phyloP scores from a whole-genome alignment of 805 yeast species.

The Candida tammaniensis region DNA sequence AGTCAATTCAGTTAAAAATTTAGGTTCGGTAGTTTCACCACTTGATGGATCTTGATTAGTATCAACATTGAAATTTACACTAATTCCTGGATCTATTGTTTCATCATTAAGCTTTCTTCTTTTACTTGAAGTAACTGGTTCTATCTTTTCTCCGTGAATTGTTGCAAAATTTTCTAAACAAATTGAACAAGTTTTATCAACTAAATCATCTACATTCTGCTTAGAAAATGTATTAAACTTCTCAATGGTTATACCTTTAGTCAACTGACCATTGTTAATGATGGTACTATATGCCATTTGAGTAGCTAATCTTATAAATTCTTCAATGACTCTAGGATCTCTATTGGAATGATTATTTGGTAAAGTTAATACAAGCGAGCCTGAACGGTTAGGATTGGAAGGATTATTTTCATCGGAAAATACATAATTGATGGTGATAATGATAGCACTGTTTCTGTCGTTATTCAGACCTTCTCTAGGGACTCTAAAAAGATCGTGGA shows the following conservation, averaged over 20 bases:
- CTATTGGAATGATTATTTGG: conserved; percentile 63
- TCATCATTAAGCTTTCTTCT: conserved; percentile 21
- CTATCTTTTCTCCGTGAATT: conserved; percentile 7
- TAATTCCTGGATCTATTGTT: conserved; percentile 2
- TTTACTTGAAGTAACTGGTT: conserved; percentile 17
- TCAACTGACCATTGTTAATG: conserved; percentile 45
- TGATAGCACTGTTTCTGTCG: conserved; percentile 27
- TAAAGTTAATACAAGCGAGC: conserved; percentile 60
- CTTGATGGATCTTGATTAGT: conserved; percentile 1
- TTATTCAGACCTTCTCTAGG: neutral
- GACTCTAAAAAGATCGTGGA: conserved; percentile 6
- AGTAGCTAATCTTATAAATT: conserved; percentile 63
- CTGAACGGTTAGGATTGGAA: conserved; percentile 42
- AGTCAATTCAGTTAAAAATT: conserved; percentile 16
- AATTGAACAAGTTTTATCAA: conserved; percentile 51
- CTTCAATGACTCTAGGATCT: conserved; percentile 59
- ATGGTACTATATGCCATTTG: conserved; percentile 67
- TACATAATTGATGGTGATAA: conserved; percentile 43
- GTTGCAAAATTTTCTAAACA: conserved; percentile 50
- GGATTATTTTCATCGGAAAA: conserved; percentile 41
- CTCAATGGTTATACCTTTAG: conserved; percentile 52
- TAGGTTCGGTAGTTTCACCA: conserved; percentile 1
- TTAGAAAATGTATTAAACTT: conserved; percentile 50
- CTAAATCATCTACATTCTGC: conserved; percentile 15
- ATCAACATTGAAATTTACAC: neutral